Conservation (phyloP, 768 basidiomycete species). For the Leucocoprinus sp. region DNA sequence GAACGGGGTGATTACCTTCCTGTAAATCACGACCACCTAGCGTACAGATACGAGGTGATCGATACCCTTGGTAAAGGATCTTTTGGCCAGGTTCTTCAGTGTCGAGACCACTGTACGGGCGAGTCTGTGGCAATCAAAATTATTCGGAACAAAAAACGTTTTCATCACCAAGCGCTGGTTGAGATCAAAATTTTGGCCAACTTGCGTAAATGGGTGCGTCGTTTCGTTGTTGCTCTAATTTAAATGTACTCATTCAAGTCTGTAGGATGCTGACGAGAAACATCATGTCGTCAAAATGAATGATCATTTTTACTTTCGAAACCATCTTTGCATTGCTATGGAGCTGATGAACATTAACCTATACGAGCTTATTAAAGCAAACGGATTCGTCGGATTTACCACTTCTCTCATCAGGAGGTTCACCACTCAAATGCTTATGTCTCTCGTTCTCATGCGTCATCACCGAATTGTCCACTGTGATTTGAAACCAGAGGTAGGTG, state of each 20-base stretch:
- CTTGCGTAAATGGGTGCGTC: slow-evolving; percentile 91
- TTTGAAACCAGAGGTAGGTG: slow-evolving; percentile 85
- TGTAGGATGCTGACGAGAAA: slow-evolving; percentile 90
- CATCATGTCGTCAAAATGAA: slow-evolving; percentile 98
- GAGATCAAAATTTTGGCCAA: slow-evolving; percentile 98
- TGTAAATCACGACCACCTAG: slow-evolving; percentile 85
- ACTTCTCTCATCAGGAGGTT: slow-evolving; percentile 92
- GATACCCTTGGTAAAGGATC: slow-evolving; percentile 96
- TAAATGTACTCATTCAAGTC: slow-evolving; percentile 1
- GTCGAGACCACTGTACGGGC: slow-evolving; percentile 92
- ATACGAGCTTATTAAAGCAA: slow-evolving; percentile 98
- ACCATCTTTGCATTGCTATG: slow-evolving; percentile 96
- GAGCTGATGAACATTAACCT: slow-evolving; percentile 97
- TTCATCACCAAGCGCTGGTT: slow-evolving; percentile 97
- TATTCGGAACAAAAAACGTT: slow-evolving; percentile 97
- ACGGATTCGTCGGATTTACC: slow-evolving; percentile 97
- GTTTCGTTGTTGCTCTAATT: background rate
- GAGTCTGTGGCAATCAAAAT: slow-evolving; percentile 99
- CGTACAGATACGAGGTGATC: slow-evolving; percentile 93
- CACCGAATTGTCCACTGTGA: slow-evolving; percentile 99
- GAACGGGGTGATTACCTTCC: slow-evolving; percentile 96
- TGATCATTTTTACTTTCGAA: slow-evolving; percentile 96
- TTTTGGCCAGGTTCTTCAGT: slow-evolving; percentile 94
- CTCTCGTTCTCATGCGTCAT: slow-evolving; percentile 87
- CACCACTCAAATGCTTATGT: slow-evolving; percentile 91